Evolutionary conservation across 1,284 basidiomycete genomes (phyloP), one percentile per base, ranked within the genome.

Genomic region (Naganishia albida): DNA sequence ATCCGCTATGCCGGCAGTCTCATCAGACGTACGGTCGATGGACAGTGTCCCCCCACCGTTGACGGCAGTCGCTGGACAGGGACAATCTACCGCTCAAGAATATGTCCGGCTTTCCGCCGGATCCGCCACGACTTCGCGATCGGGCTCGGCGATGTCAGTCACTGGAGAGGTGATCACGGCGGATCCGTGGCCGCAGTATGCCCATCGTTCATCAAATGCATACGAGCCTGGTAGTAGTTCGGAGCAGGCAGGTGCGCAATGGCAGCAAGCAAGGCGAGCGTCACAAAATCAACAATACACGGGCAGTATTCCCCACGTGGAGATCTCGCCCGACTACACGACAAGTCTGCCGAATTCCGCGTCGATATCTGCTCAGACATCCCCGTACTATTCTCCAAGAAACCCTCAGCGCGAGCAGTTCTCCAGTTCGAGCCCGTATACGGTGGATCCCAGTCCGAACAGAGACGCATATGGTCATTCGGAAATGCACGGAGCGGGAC

Each of bases 171-270:
- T 25, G 23, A 49, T 39, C 16, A 15, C 46, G 1, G 25, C 57
- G 23, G 57, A 60, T 49, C 57, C 46, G 4, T 49, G 46, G 46
- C 57, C 57, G 25, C 57, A 60, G 57, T 60, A 60, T 7, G 26
- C 46, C n/a, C 46, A 40, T 48, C 57, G 46, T 16, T 16, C 46
- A 1, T 49, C 57, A 4, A 26, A 40, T 23, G 44, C 46, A 25
- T 49, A 60, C 44, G 44, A 50, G 25, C 48, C 57, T 18, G 38
- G 30, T 20, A 49, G 28, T 13, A 60, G 13, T 13, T 23, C 28
- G 1, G 30, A 13, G 18, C 51, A 34, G 46, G 18, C 46, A 20
- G 43, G 25, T 44, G 7, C 13, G 18, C 16, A 26, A 20, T 48
- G 20, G 25, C 57, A 42, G 20, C 57, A 50, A 34, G 30, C 30